Evolutionary conservation across 257 asterid species (phyloP).

Genomic region (Dorcoceras hygrometricum): DNA sequence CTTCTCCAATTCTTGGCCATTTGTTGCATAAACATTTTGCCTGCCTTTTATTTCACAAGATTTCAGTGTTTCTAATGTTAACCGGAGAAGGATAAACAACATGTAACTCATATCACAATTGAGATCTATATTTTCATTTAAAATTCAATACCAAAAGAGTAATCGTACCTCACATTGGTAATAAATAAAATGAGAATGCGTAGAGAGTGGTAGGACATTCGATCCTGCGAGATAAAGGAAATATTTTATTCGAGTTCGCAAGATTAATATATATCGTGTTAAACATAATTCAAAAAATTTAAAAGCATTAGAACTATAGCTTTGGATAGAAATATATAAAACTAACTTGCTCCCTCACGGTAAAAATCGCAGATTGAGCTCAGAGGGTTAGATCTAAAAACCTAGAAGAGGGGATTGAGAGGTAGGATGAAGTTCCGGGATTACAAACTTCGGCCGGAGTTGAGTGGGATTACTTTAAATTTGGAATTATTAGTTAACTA

Average conservation of each 20-base stretch:
- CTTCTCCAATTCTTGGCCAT: conserved; percentile 30
- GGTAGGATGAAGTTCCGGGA: conserved; percentile 13
- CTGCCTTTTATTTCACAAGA: conserved; percentile 18
- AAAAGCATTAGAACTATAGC: too few relatives aligned
- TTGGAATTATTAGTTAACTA: conserved; percentile 30
- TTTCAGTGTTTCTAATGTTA: conserved; percentile 21
- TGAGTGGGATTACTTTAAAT: conserved; percentile 28
- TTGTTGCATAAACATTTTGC: conserved; percentile 14
- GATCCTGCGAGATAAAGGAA: fast-evolving
- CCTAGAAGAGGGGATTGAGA: background rate
- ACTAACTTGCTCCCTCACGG: background rate
- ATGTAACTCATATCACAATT: too few relatives aligned
- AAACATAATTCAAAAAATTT: too few relatives aligned
- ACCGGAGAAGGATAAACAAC: background rate
- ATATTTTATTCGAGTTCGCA: too few relatives aligned
- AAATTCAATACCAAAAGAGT: too few relatives aligned
- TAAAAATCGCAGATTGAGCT: background rate
- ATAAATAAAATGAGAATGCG: background rate
- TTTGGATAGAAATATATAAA: too few relatives aligned
- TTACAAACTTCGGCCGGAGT: conserved; percentile 1
- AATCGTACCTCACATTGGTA: background rate
- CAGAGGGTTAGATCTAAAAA: background rate
- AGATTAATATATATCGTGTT: too few relatives aligned
- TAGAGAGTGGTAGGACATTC: background rate
- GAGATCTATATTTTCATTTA: too few relatives aligned